A percentile compares a stretch with the other conserved stretches of the same genome.
Conservation (phyloP, 306 rosid genomes). For the Sicyos edulis region DNA sequence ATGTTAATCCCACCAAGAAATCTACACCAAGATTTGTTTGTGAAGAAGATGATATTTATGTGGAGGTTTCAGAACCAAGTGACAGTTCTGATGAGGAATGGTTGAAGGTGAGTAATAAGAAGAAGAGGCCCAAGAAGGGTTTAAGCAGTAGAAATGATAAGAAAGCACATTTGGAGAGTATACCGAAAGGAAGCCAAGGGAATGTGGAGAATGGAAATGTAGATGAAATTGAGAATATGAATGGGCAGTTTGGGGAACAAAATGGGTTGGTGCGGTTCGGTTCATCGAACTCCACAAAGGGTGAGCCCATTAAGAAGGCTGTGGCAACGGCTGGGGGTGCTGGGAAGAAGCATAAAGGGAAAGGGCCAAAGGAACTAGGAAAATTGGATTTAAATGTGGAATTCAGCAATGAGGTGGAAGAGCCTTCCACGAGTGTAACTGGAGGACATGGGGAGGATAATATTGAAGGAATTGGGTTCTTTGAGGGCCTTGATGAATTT, state of each 20-base stretch:
- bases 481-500: conserved; percentile 96
- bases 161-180: conserved; percentile 32
- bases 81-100: conserved; percentile 60
- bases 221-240: conserved; percentile 30
- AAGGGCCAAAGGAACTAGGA: conserved; percentile 61
- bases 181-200: conserved; percentile 33
- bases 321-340: conserved; percentile 22
- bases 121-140: conserved; percentile 29
- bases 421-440: conserved; percentile 33
- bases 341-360: conserved; percentile 36
- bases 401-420: conserved; percentile 90
- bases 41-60: conserved; percentile 39
- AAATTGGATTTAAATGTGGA: conserved; percentile 95
- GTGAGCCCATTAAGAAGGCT: conserved; percentile 37
- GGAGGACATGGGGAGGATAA: conserved; percentile 70
- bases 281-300: conserved; percentile 23
- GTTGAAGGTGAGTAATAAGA: conserved; percentile 22
- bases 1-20: conserved; percentile 14
- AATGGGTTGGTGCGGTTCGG: conserved; percentile 17
- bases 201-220: conserved; percentile 28
- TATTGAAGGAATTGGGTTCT: conserved; percentile 78
- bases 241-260: not conserved
- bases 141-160: conserved; percentile 19
- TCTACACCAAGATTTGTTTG: conserved; percentile 35
- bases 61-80: conserved; percentile 43